Evolutionary conservation across 2,329 filamentous ascomycete species (phyloP).

Genomic region (Penicillium sp.): DNA sequence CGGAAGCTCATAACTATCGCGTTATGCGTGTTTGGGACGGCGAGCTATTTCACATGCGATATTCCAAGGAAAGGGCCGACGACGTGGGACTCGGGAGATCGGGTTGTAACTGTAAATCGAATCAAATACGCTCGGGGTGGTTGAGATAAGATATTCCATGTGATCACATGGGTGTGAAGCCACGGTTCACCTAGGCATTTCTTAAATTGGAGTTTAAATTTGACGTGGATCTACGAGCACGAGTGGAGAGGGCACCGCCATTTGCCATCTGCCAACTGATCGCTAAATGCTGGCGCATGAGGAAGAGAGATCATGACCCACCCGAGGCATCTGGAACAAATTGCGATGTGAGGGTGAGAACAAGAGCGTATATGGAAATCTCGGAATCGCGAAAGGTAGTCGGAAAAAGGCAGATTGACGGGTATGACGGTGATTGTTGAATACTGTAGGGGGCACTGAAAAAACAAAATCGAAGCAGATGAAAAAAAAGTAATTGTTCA

Average conservation of each 20-base stretch:
- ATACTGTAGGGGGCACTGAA: neutral
- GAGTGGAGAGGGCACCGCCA: neutral
- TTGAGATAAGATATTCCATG: constrained; percentile 20
- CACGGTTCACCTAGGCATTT: constrained; percentile 10
- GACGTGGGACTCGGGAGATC: neutral
- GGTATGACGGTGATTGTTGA: neutral
- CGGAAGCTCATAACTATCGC: constrained; percentile 18
- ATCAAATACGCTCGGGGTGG: constrained; percentile 3
- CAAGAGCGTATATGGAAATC: neutral
- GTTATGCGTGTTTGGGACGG: neutral
- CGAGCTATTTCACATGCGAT: constrained; percentile 15
- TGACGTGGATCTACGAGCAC: constrained; percentile 16
- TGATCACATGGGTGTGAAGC: constrained; percentile 22
- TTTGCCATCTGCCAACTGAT: neutral
- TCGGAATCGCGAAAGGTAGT: neutral
- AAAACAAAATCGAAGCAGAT: constrained; percentile 6
- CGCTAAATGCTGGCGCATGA: constrained; percentile 4
- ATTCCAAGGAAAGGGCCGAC: neutral
- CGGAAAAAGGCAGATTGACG: neutral
- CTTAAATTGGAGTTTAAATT: constrained; percentile 12
- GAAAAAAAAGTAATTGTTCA: constrained; percentile 39
- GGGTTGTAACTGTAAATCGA: neutral
- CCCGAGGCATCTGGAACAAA: neutral
- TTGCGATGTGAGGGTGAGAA: neutral
- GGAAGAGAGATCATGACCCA: neutral